Evolutionary conservation across 768 basidiomycete genomes (phyloP).

Genomic region (Lentinula boryana): DNA sequence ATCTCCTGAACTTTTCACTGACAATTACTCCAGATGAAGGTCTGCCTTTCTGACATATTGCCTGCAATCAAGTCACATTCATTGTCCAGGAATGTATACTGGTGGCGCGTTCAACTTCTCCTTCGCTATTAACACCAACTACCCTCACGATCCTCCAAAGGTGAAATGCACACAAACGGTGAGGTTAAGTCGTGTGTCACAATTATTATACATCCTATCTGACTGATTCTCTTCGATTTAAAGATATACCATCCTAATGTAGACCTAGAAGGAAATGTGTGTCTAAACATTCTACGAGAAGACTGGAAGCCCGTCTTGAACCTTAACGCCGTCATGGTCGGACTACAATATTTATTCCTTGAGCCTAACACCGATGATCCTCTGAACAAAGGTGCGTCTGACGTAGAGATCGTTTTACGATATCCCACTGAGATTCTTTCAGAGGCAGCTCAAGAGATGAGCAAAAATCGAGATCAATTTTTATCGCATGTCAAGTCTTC

Average conservation of each 20-base stretch:
- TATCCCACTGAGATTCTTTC: slow-evolving; percentile 9
- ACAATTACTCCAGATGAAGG: slow-evolving; percentile 98
- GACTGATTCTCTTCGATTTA: not conserved
- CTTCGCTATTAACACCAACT: slow-evolving; percentile 94
- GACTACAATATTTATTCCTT: slow-evolving; percentile 95
- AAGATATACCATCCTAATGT: slow-evolving; percentile 99
- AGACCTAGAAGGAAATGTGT: slow-evolving; percentile 97
- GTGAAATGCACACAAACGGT: slow-evolving; percentile 97
- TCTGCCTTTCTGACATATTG: slow-evolving; percentile 17
- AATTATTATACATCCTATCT: not conserved
- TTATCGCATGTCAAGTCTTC: slow-evolving; percentile 78
- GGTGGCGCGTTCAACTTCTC: slow-evolving; percentile 92
- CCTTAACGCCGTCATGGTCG: slow-evolving; percentile 97
- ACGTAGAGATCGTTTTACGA: not conserved
- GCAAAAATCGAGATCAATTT: slow-evolving; percentile 83
- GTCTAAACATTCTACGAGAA: slow-evolving; percentile 96
- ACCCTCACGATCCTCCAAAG: slow-evolving; percentile 98
- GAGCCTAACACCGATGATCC: slow-evolving; percentile 99
- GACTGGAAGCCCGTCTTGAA: slow-evolving; percentile 99
- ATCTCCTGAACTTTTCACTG: slow-evolving; percentile 95
- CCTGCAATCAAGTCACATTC: not conserved
- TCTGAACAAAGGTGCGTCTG: slow-evolving; percentile 85
- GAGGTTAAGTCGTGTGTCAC: slow-evolving; percentile 19
- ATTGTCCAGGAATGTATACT: slow-evolving; percentile 87
- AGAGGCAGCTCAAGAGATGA: slow-evolving; percentile 97